Evolutionary conservation across 495 filamentous ascomycete species (phyloP), one percentile per base, ranked within the genome.

Genomic region (Jackrogersella multiformis): DNA sequence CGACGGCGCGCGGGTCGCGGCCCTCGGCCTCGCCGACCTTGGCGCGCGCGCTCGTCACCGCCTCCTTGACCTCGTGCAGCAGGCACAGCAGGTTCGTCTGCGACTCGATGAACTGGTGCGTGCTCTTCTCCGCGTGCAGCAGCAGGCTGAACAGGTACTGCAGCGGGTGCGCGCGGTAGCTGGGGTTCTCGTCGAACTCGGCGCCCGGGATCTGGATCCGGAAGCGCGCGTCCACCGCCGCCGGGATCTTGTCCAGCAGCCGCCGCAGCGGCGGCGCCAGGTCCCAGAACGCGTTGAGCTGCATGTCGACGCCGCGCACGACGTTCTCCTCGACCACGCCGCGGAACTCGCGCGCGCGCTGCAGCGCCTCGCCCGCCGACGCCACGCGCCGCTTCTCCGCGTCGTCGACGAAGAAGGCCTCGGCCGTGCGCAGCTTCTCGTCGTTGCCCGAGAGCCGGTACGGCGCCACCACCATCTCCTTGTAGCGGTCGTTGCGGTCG

Each of bases 231-330:
- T 82, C 74, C 20, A 79, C 69, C 16, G 64, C 61, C 4, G 77
- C 68, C 0, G 93, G 94, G 13, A 97, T 86, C 69, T 90, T 90
- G 68, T 95, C 89, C 4, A 94, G 84, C 18, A 97, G 76, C 0
- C 87, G 83, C 8, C 89, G 81, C 0, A 99, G 84, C 1, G 87
- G 84, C 1, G 96, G 96, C 0, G 93, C 95, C 66, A 98, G 96
- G 71, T 99, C 96, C 95, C 95, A 99, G 79, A 97, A 99, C 2
- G 93, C 93, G 13, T 87, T 90, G 0, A 97, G 84, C 75, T 97
- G 96, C 28, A 90, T 84, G 74, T 97, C 94, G 13, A 98, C 92
- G 3, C 94, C 95, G 3, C 93, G 88, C 2, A 87, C 85, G 21
- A 96, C 92, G 55, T 94, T 95, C 71, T 87, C 84, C 76, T 97